A percentile compares a stretch with the other conserved stretches of the same genome.
These are phyloP conservation scores for Pterocarpus macrocarpus DNA, from an alignment of 306 rosid species.

Conservation along the genomic window DNA sequence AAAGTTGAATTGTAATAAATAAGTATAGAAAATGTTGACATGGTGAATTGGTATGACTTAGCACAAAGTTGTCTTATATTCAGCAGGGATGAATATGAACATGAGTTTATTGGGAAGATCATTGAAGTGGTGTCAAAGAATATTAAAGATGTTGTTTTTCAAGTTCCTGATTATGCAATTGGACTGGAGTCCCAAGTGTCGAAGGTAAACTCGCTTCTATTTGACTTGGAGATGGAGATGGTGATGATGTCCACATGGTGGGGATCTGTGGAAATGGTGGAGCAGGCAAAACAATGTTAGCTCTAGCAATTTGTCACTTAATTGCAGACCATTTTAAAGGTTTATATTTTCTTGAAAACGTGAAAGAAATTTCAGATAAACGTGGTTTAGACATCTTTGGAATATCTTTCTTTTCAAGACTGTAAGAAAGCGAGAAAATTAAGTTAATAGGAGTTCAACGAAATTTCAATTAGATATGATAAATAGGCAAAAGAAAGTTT, in stretches of 20 bases:
- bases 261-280: neutral
- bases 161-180: neutral
- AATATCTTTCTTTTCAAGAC: neutral
- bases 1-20: too few relatives aligned
- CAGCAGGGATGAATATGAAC: neutral
- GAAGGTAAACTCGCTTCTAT: neutral
- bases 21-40: too few relatives aligned
- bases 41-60: too few relatives aligned
- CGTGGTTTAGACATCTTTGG: neutral
- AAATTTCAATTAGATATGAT: neutral
- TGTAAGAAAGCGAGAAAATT: too few relatives aligned
- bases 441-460: too few relatives aligned
- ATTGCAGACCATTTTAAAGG: neutral
- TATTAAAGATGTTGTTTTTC: neutral
- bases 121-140: neutral
- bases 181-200: neutral
- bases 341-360: neutral
- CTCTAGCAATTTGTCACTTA: neutral
- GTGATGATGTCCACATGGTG: neutral
- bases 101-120: neutral
- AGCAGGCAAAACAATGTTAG: neutral
- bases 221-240: neutral
- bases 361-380: neutral
- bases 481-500: neutral
- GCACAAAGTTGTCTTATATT: neutral